Evolutionary conservation across 495 filamentous ascomycete genomes (phyloP).

Genomic region (Aspergillus funiculosus): DNA sequence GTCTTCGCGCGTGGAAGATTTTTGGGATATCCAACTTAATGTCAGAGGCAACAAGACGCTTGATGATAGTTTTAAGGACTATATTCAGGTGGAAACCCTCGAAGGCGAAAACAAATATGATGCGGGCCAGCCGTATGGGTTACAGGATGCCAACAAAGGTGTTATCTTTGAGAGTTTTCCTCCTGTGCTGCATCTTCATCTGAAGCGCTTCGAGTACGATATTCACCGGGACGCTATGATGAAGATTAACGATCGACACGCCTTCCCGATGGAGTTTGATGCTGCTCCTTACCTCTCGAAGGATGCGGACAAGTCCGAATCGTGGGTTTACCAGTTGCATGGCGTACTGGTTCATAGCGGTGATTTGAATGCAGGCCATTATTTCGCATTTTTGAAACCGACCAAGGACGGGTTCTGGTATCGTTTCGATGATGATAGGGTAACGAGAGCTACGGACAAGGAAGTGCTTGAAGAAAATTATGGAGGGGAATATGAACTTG

Average conservation of each 20-base stretch:
- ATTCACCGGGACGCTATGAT: conserved; percentile 93
- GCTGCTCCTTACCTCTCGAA: conserved; percentile 80
- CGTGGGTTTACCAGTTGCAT: conserved; percentile 87
- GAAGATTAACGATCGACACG: conserved; percentile 98
- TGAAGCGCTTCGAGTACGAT: conserved; percentile 98
- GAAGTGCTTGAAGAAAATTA: conserved; percentile 97
- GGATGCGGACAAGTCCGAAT: conserved; percentile 79
- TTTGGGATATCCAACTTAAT: conserved; percentile 98
- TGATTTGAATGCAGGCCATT: conserved; percentile 96
- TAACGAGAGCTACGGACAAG: conserved; percentile 83
- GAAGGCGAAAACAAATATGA: conserved; percentile 99
- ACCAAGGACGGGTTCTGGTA: conserved; percentile 90
- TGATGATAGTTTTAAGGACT: conserved; percentile 92
- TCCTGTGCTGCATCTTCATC: conserved; percentile 87
- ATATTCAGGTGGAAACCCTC: conserved; percentile 91
- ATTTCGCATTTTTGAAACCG: conserved; percentile 96
- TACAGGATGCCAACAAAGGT: conserved; percentile 95
- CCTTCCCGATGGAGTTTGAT: conserved; percentile 92
- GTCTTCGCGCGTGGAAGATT: conserved; percentile 90
- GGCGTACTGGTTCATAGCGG: conserved; percentile 96
- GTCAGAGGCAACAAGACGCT: conserved; percentile 89
- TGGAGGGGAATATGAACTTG: conserved; percentile 73
- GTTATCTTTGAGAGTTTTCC: conserved; percentile 97
- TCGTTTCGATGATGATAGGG: conserved; percentile 94
- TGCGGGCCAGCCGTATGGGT: conserved; percentile 76